Base-by-base conservation (phyloP, 495 filamentous ascomycete genomes). In the Penicillium pulvis region DNA sequence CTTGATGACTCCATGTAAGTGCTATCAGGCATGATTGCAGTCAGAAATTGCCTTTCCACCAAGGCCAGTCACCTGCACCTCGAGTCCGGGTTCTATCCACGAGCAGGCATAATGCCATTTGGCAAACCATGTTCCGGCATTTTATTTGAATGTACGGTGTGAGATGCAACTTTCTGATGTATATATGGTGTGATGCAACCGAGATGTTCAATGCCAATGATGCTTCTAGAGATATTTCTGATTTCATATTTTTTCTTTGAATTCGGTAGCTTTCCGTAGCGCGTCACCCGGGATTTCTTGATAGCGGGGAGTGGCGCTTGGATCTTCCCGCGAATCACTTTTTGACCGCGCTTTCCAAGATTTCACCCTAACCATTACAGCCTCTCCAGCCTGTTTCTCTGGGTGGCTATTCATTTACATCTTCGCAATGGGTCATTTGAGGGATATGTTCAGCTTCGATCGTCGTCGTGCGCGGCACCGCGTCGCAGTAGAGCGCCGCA, bases 131-230 rank as follows among this genome's bases (percentile, higher is more conserved):
- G 44, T 51, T 64, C 35, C 55, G 54, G 23, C 53, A 36, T 59
- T 60, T 56, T 52, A 51, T 26, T 39, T 30, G 36, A 50, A 51
- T 23, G 46, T 47, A 56, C 28, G 59, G 36, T 53, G 55, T 44
- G 54, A 49, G 63, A 52, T 65, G 59, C 65, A 68, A 66, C 55
- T 70, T 72, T 36, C 70, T 72, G 70, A 72, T 77, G 72, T 75
- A 78, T 68, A 76, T 78, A 74, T 67, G 65, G 68, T 74, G 69
- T 63, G 64, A 71, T 70, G 66, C 57, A 62, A 63, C 58, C 51
- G 55, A 64, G 53, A 61, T 47, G 63, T 68, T 67, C 65, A 71
- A 68, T 71, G 68, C 65, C 63, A 70, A 65, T 71, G 71, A 67
- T 65, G 62, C 64, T 67, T 62, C 60, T 67, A 70, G 65, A 67